Evolutionary conservation across 352 stramenopile species (phyloP), one percentile per base, ranked within the genome.

Genomic region (Pythium rishiriense): DNA sequence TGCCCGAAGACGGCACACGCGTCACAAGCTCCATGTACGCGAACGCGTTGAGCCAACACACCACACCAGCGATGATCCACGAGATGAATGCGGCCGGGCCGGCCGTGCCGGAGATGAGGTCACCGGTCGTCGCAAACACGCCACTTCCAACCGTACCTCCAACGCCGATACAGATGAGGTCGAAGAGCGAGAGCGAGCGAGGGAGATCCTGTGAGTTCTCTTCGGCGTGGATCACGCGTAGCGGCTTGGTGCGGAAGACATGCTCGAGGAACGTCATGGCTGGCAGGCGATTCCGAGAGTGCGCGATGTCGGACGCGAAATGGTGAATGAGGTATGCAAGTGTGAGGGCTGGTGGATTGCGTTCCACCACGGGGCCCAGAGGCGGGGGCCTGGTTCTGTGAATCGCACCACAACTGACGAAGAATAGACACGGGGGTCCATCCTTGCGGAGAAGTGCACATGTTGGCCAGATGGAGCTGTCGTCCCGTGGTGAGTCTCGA

Each of bases 81-180:
- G 75, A 91, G 33, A 98, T 53, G 59, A 91, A 72, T 0, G 87
- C 88, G n/a, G 85, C 84, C 0, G 93, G 89, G 8, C 93, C 93
- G 1, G 88, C 87, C 4, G 64, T 86, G 3, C 41, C 56, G 8
- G 79, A 88, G 58, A 98, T 89, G 25, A 98, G 78, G 7, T 69
- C 47, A 22, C 82, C 83, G 0, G 82, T 84, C 17, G 82, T 93
- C 22, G 84, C 88, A 75, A 98, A 98, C 15, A 98, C 77, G n/a
- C 93, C 95, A 29, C 69, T 91, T 8, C 95, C 95, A 12, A 98
- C 80, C 0, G 94, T 98, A 22, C 82, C 91, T 4, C 93, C 91
- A 19, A 98, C 82, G 17, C 94, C 94, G 63, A 98, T 88, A 48
- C 76, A 92, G n/a, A 98, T 61, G 19, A 98, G 62, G 70, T 98